Conservation (phyloP, 2,329 filamentous ascomycete species). For the Neofusicoccum umdonicola region DNA sequence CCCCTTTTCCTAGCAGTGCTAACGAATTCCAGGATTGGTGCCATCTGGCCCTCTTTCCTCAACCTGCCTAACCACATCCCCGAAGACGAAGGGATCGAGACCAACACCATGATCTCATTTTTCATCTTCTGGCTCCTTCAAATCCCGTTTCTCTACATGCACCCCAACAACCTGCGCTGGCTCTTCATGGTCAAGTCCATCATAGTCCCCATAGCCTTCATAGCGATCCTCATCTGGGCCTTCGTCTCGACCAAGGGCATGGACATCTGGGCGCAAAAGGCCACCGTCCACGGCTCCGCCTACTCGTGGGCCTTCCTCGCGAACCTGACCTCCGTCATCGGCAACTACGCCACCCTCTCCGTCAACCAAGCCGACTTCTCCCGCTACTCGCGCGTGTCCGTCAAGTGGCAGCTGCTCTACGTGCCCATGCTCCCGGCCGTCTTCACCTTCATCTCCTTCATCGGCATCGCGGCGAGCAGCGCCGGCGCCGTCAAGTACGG, state of each 20-base stretch:
- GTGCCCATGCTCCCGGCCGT: slow-evolving; percentile 52
- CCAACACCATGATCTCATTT: slow-evolving; percentile 56
- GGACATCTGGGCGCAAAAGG: slow-evolving; percentile 47
- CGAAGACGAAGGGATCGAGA: slow-evolving; percentile 52
- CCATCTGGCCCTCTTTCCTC: slow-evolving; percentile 59
- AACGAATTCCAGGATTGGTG: slow-evolving; percentile 36
- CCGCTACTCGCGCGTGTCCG: slow-evolving; percentile 48
- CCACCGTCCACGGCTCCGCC: slow-evolving; percentile 47
- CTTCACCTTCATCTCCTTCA: slow-evolving; percentile 54
- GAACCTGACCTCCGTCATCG: slow-evolving; percentile 49
- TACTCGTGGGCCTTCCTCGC: slow-evolving; percentile 57
- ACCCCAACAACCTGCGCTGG: slow-evolving; percentile 53
- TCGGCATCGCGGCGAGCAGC: slow-evolving; percentile 59
- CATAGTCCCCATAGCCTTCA: slow-evolving; percentile 57
- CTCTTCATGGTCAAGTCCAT: slow-evolving; percentile 50
- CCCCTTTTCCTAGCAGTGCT: slow-evolving; percentile 27
- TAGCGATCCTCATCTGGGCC: slow-evolving; percentile 63
- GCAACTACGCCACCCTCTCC: slow-evolving; percentile 52
- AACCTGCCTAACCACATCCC: slow-evolving; percentile 54
- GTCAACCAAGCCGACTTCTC: slow-evolving; percentile 60
- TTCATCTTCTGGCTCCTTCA: slow-evolving; percentile 59
- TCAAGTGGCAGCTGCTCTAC: slow-evolving; percentile 52
- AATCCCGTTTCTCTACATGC: slow-evolving; percentile 56
- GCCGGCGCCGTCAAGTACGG: slow-evolving; percentile 55
- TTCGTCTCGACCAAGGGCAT: slow-evolving; percentile 55